Evolutionary conservation across 805 yeast genomes (phyloP).

Genomic region (Saccharomycopsis sp.): DNA sequence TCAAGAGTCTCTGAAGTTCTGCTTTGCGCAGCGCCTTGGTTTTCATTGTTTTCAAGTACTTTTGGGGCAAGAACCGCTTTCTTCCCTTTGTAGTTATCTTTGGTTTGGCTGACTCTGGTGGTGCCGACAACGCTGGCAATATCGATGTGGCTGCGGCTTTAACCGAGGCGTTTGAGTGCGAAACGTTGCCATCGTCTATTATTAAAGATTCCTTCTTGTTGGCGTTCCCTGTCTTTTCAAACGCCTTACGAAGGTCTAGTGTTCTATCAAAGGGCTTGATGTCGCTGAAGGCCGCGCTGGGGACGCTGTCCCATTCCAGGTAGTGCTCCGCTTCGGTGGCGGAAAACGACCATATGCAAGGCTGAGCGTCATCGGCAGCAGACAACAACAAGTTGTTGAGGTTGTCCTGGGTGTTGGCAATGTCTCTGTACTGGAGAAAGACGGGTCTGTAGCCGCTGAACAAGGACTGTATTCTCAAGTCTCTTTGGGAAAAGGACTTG

Average conservation of each 20-base stretch:
- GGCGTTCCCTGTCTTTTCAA: neutral
- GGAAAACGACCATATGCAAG: conserved; percentile 18
- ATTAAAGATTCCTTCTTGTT: neutral
- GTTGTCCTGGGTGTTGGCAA: neutral
- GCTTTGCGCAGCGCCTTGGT: conserved; percentile 10
- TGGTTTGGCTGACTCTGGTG: too few species aligned
- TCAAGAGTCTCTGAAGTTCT: conserved; percentile 25
- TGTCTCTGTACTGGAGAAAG: conserved; percentile 12
- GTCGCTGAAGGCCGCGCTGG: conserved; percentile 6
- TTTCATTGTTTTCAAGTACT: conserved; percentile 5
- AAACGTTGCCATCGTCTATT: neutral
- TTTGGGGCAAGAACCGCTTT: conserved; percentile 10
- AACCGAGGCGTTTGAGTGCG: too few species aligned
- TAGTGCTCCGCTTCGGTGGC: conserved; percentile 17
- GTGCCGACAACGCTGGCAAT: too few species aligned
- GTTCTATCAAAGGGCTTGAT: conserved; percentile 15
- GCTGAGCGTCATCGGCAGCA: conserved; percentile 13
- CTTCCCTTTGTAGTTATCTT: conserved; percentile 12
- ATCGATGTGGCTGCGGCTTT: too few species aligned
- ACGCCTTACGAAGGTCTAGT: neutral
- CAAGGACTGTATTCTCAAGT: conserved; percentile 12
- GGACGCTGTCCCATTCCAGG: conserved; percentile 20
- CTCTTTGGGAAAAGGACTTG: conserved; percentile 9
- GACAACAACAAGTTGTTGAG: conserved; percentile 17
- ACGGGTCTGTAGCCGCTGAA: conserved; percentile 20